A percentile compares a stretch with the other conserved stretches of the same genome.
Conservation (phyloP, 2,329 filamentous ascomycete species). For the Colletotrichum cereale region DNA sequence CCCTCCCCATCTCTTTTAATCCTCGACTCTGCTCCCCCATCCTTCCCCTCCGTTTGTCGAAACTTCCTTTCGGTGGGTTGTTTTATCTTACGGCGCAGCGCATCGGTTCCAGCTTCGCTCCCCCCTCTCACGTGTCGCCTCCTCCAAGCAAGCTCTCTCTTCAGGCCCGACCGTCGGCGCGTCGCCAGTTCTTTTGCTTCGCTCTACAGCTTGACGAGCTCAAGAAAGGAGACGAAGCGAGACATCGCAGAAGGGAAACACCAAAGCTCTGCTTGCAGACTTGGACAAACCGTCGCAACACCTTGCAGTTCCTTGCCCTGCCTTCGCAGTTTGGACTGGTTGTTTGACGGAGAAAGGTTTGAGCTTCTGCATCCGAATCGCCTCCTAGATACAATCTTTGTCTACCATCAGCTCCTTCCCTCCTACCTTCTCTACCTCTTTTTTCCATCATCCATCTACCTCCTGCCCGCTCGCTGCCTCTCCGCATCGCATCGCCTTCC, state of each 20-base stretch:
- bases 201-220: slow-evolving; percentile 23
- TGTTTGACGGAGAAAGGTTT: slow-evolving; percentile 54
- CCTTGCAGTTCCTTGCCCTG: slow-evolving; percentile 35
- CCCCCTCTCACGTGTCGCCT: slow-evolving; percentile 35
- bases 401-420: slow-evolving; percentile 36
- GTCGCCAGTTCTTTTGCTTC: slow-evolving; percentile 20
- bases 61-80: slow-evolving; percentile 33
- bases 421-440: slow-evolving; percentile 35
- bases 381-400: slow-evolving; percentile 44
- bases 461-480: slow-evolving; percentile 37
- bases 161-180: slow-evolving; percentile 31
- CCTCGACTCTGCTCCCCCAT: slow-evolving; percentile 5
- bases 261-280: slow-evolving; percentile 41
- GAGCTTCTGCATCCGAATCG: slow-evolving; percentile 51
- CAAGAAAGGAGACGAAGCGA: slow-evolving; percentile 14
- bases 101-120: slow-evolving; percentile 27
- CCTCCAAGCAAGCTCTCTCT: slow-evolving; percentile 22
- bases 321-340: slow-evolving; percentile 43
- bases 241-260: slow-evolving; percentile 16
- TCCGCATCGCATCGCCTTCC: slow-evolving; percentile 33
- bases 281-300: slow-evolving; percentile 34
- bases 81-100: slow-evolving; percentile 32
- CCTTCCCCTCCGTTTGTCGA: background rate
- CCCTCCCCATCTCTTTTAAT: slow-evolving; percentile 40
- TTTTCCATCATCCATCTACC: slow-evolving; percentile 31